Percentiles rank a stretch among this genome's conserved stretches.
Evolutionary conservation across 2,329 filamentous ascomycete genomes (phyloP).

Genomic region (Monosporascus sp.): DNA sequence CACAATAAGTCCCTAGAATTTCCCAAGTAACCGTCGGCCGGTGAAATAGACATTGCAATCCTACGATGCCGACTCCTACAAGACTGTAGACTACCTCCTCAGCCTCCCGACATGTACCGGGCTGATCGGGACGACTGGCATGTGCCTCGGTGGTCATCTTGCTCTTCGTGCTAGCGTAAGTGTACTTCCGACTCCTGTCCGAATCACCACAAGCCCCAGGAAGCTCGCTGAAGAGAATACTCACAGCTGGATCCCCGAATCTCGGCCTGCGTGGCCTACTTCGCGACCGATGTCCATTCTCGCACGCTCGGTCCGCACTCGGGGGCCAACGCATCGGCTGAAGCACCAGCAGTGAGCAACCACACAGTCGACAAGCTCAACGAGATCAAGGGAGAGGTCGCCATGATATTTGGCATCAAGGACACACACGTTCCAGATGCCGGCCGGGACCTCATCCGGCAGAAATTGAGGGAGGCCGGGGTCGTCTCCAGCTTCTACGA

Average conservation of each 20-base stretch:
- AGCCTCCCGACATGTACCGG: constrained; percentile 75
- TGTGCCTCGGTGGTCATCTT: constrained; percentile 91
- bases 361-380: constrained; percentile 51
- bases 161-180: constrained; percentile 55
- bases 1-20: constrained; percentile 4
- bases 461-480: constrained; percentile 71
- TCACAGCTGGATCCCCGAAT: constrained; percentile 66
- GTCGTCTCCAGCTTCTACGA: constrained; percentile 79
- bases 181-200: not conserved
- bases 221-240: not conserved
- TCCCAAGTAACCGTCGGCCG: not conserved
- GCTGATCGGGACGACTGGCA: constrained; percentile 72
- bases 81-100: constrained; percentile 65
- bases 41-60: constrained; percentile 63
- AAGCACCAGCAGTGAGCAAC: constrained; percentile 33
- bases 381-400: constrained; percentile 71
- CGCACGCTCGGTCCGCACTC: constrained; percentile 63
- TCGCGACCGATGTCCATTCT: constrained; percentile 86
- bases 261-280: constrained; percentile 76
- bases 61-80: constrained; percentile 74
- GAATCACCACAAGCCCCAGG: not conserved
- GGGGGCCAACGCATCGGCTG: constrained; percentile 40
- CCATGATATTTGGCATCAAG: constrained; percentile 88
- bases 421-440: constrained; percentile 84
- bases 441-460: constrained; percentile 77